phyloP scores from a whole-genome alignment of 805 yeast species.

The Cyberlindnera xylosilytica region DNA sequence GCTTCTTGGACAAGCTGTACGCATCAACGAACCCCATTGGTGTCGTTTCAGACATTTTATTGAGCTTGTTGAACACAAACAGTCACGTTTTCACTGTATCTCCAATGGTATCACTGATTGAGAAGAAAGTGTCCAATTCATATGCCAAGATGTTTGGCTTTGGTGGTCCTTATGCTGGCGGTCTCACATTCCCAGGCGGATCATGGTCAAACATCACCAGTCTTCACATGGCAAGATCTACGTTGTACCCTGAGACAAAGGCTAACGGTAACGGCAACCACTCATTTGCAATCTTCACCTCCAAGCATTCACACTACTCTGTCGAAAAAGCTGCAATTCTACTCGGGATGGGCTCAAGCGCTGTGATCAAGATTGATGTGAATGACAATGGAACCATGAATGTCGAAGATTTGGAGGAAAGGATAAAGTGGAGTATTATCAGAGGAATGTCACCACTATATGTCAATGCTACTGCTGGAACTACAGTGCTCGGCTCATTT shows the following conservation, averaged over 20 bases:
- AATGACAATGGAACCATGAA: constrained; percentile 55
- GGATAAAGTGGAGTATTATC: constrained; percentile 40
- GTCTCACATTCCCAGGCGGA: constrained; percentile 84
- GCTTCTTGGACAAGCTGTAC: constrained; percentile 78
- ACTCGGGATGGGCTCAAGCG: constrained; percentile 62
- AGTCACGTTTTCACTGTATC: constrained; percentile 85
- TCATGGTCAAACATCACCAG: constrained; percentile 83
- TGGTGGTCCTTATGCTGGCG: constrained; percentile 58
- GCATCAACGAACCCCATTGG: constrained; percentile 89
- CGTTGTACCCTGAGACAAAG: constrained; percentile 67
- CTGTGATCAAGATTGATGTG: constrained; percentile 63
- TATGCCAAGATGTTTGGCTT: constrained; percentile 71
- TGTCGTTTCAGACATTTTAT: constrained; percentile 63
- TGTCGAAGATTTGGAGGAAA: constrained; percentile 40
- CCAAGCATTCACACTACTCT: constrained; percentile 74
- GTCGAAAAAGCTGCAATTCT: constrained; percentile 79
- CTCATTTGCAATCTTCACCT: constrained; percentile 68
- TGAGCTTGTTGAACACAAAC: constrained; percentile 74
- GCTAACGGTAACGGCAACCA: constrained; percentile 48
- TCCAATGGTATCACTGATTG: constrained; percentile 74
- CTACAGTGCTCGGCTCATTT: constrained; percentile 83
- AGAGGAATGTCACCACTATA: constrained; percentile 72
- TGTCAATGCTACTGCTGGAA: constrained; percentile 83
- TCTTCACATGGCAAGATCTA: constrained; percentile 70
- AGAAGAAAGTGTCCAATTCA: constrained; percentile 59